phyloP scores from a whole-genome alignment of 2,329 filamentous ascomycete genomes.

The Colletotrichum navitas region DNA sequence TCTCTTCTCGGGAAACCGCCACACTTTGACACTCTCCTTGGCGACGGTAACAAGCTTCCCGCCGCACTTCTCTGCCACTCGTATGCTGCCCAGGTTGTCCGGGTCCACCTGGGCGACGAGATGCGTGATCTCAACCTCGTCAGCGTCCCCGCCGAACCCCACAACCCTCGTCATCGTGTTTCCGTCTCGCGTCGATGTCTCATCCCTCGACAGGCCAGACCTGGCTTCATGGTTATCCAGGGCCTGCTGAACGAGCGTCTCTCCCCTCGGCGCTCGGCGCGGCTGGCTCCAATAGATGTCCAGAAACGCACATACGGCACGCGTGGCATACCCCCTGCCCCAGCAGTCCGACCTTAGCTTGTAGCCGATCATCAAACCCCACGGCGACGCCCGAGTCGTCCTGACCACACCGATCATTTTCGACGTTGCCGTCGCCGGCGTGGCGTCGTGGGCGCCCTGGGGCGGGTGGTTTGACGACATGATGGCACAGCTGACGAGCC shows the following conservation, averaged over 20 bases:
- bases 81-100: slow-evolving; percentile 15
- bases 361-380: slow-evolving; percentile 17
- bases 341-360: slow-evolving; percentile 27
- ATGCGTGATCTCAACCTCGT: slow-evolving; percentile 16
- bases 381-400: background rate
- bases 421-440: background rate
- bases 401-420: slow-evolving; percentile 25
- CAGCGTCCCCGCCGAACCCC: background rate
- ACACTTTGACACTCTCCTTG: slow-evolving; percentile 20
- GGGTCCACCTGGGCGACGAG: slow-evolving; percentile 24
- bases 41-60: background rate
- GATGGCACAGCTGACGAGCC: slow-evolving; percentile 20
- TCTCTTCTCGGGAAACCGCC: slow-evolving; percentile 25
- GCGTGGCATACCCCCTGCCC: slow-evolving; percentile 23
- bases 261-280: background rate
- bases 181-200: background rate
- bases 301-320: slow-evolving; percentile 14
- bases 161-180: background rate
- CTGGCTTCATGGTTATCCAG: background rate
- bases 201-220: too few relatives aligned
- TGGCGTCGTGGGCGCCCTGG: background rate
- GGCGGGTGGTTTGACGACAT: background rate
- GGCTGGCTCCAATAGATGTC: slow-evolving; percentile 18
- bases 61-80: slow-evolving; percentile 21
- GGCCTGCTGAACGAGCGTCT: background rate